Percentiles rank a stretch among this genome's conserved stretches.
Evolutionary conservation across 345 rosid species (phyloP).

Genomic region (Lepidium sativum): DNA sequence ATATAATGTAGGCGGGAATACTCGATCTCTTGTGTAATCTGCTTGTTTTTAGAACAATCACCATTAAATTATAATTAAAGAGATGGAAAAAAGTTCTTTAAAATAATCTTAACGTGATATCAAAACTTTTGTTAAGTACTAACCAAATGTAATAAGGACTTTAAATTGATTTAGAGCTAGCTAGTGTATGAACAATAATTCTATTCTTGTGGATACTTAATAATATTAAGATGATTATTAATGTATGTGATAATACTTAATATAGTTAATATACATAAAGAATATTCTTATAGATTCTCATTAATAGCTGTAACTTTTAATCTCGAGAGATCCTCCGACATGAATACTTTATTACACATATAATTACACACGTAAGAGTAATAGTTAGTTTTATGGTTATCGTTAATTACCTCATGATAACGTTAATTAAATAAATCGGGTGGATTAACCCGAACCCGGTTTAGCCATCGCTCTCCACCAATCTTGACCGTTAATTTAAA

Average conservation of each 20-base stretch:
- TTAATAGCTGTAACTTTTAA: slow-evolving; percentile 1
- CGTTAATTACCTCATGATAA: not conserved
- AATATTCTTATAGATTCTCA: not conserved
- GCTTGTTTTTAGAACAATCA: not conserved
- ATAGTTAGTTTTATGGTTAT: not conserved
- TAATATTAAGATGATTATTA: not conserved
- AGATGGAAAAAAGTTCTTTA: no score
- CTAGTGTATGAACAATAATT: not conserved
- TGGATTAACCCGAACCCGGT: slow-evolving; percentile 7
- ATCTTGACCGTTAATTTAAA: slow-evolving; percentile 12
- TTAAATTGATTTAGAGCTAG: not conserved
- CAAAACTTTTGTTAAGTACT: no score
- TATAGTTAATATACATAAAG: not conserved
- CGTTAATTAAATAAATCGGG: not conserved
- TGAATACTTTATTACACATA: not conserved
- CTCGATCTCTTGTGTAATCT: no score
- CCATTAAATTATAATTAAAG: not conserved
- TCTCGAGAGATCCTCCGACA: not conserved
- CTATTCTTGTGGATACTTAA: not conserved
- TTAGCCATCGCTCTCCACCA: not conserved
- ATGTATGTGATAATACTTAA: not conserved
- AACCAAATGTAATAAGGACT: not conserved
- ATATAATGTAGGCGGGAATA: no score
- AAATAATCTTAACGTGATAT: no score
- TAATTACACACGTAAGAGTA: not conserved